These are phyloP conservation scores for Dissoconium aciculare DNA, from an alignment of 2,329 filamentous ascomycete genomes.

Conservation along the genomic window DNA sequence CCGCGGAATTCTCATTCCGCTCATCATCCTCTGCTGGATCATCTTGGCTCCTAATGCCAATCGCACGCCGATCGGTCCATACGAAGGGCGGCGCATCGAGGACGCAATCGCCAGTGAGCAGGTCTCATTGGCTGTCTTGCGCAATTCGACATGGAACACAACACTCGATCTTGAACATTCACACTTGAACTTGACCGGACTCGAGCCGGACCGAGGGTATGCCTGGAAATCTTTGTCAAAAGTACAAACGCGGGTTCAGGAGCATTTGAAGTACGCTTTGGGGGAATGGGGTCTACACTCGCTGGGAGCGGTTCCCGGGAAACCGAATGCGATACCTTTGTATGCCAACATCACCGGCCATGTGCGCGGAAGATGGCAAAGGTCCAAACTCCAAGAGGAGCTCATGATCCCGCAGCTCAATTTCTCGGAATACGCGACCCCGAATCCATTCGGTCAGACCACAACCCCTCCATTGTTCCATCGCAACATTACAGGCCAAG, in stretches of 20 bases:
- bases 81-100: slow-evolving; percentile 31
- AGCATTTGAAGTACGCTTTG: slow-evolving; percentile 34
- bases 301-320: slow-evolving; percentile 26
- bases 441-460: slow-evolving; percentile 47
- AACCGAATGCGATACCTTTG: slow-evolving; percentile 35
- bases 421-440: slow-evolving; percentile 43
- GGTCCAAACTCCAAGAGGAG: slow-evolving; percentile 37
- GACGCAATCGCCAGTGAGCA: slow-evolving; percentile 38
- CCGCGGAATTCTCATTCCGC: slow-evolving; percentile 32
- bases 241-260: slow-evolving; percentile 50
- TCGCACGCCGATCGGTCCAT: slow-evolving; percentile 21
- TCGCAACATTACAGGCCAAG: slow-evolving; percentile 62
- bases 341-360: slow-evolving; percentile 70
- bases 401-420: slow-evolving; percentile 33
- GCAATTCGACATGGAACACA: slow-evolving; percentile 34
- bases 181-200: slow-evolving; percentile 50
- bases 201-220: slow-evolving; percentile 57
- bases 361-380: slow-evolving; percentile 61
- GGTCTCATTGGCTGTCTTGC: slow-evolving; percentile 35
- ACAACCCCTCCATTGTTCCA: slow-evolving; percentile 43
- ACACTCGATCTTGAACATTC: slow-evolving; percentile 33
- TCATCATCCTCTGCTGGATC: slow-evolving; percentile 39
- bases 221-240: slow-evolving; percentile 59
- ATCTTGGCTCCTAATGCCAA: slow-evolving; percentile 35
- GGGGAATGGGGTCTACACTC: slow-evolving; percentile 22